Evolutionary conservation across 805 yeast genomes (phyloP), one percentile per base, ranked within the genome.

Genomic region (Millerago galiae): DNA sequence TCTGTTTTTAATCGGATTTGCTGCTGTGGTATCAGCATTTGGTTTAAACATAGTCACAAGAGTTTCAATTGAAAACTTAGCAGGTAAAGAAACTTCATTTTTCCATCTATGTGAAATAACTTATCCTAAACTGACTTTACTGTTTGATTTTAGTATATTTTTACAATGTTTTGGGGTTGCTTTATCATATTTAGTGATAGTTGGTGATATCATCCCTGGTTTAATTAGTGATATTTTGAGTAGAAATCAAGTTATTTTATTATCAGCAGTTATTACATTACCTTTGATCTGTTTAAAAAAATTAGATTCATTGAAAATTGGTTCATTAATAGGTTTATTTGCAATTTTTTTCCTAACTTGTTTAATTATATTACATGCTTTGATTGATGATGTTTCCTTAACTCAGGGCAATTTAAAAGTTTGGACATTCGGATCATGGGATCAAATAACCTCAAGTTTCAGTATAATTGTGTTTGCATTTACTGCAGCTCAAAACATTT

Each of bases 111-210:
- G 91, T 57, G 71, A 75, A 38, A 65, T 83, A 45, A 81, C 91
- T 0, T 83, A 83, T 53, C 93, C 93, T 1, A 71, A 70, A n/a
- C 59, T 83, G 24, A 70, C 83, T 5, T 71, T 83, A 6, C 54
- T 83, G n/a, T 85, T 84, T 55, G 93, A 85, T 61, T 61, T 79
- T 18, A 83, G 88, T 29, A 83, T 85, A 58, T 76, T 82, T 28
- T 67, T 83, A 37, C 89, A 85, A 62, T 83, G 91, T 58, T 85
- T 81, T 62, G 95, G 95, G 18, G 89, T 81, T 14, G 81, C 82
- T 3, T 67, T 85, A 12, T 73, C 81, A 37, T 85, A 85, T 54
- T 58, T 85, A 45, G 85, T 85, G 14, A 71, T 85, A 40, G 77
- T 84, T 40, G 93, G 93, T 11, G 93, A 84, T 55, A 65, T 85